Percentiles rank a stretch among this genome's conserved stretches.
Conservation (phyloP, 2,329 filamentous ascomycete species). For the Verticillium tricorpus region DNA sequence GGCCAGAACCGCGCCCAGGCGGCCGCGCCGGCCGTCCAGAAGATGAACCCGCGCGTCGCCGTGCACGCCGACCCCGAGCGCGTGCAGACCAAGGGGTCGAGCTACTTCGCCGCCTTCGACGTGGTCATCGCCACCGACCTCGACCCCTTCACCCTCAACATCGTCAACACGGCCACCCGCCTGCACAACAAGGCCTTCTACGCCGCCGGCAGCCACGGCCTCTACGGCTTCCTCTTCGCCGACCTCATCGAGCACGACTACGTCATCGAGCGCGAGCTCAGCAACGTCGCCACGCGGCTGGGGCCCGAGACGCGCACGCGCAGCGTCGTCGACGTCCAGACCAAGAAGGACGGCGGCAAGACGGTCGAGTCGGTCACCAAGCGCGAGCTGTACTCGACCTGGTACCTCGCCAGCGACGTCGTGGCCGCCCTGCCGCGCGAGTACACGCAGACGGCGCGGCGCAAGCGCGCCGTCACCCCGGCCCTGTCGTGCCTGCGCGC, state of each 20-base stretch:
- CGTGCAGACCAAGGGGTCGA: slow-evolving; percentile 62
- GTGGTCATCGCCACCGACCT: slow-evolving; percentile 88
- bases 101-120: slow-evolving; percentile 76
- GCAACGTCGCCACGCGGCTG: slow-evolving; percentile 62
- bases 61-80: slow-evolving; percentile 66
- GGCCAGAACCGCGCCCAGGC: slow-evolving; percentile 84
- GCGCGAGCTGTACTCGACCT: slow-evolving; percentile 83
- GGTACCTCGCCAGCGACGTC: slow-evolving; percentile 75
- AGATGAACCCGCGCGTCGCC: slow-evolving; percentile 83
- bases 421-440: slow-evolving; percentile 64
- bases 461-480: slow-evolving; percentile 74
- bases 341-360: slow-evolving; percentile 66
- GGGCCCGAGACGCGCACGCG: slow-evolving; percentile 73
- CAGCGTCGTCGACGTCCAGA: slow-evolving; percentile 66
- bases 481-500: slow-evolving; percentile 82
- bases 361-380: slow-evolving; percentile 84
- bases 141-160: slow-evolving; percentile 66
- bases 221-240: slow-evolving; percentile 93
- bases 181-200: slow-evolving; percentile 80
- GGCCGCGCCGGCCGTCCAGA: slow-evolving; percentile 70
- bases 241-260: slow-evolving; percentile 90
- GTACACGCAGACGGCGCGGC: slow-evolving; percentile 58
- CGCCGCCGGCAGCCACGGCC: slow-evolving; percentile 77
- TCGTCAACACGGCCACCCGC: slow-evolving; percentile 83
- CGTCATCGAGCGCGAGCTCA: slow-evolving; percentile 77